Evolutionary conservation across 768 basidiomycete species (phyloP).

Genomic region (Rhodotorula sphaerocarpa): DNA sequence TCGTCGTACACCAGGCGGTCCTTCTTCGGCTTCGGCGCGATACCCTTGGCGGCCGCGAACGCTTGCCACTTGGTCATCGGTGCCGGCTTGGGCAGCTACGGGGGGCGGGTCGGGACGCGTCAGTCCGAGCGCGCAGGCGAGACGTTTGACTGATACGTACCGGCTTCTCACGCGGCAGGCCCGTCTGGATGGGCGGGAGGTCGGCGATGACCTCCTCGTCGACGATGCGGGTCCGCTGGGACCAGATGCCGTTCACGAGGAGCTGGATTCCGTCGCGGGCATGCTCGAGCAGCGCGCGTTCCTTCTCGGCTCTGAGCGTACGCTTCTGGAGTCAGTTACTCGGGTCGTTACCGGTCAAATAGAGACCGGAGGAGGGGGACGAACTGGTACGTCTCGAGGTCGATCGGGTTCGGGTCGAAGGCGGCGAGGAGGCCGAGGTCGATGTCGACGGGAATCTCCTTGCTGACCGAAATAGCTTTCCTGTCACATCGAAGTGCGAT

Average conservation of each 20-base stretch:
- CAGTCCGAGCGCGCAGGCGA: neutral
- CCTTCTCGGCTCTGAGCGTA: slow-evolving; percentile 58
- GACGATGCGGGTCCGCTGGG: slow-evolving; percentile 60
- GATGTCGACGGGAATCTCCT: slow-evolving; percentile 57
- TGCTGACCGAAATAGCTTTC: slow-evolving; percentile 62
- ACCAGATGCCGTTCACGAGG: slow-evolving; percentile 69
- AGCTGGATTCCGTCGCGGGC: slow-evolving; percentile 75
- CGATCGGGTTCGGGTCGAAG: slow-evolving; percentile 78
- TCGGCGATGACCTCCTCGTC: slow-evolving; percentile 77
- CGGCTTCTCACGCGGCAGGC: slow-evolving; percentile 81
- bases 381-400: slow-evolving; percentile 73
- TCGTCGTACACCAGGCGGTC: slow-evolving; percentile 89
- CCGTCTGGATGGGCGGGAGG: slow-evolving; percentile 67
- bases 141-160: neutral
- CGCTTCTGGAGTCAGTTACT: neutral
- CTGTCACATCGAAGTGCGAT: slow-evolving; percentile 45
- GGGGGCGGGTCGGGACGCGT: neutral
- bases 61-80: slow-evolving; percentile 92
- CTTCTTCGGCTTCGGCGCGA: slow-evolving; percentile 59
- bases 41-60: slow-evolving; percentile 90
- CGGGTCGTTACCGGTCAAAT: slow-evolving; percentile 1
- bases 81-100: slow-evolving; percentile 71
- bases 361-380: slow-evolving; percentile 31
- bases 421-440: slow-evolving; percentile 77
- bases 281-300: slow-evolving; percentile 67